Conservation (phyloP, 2,329 filamentous ascomycete species). For the Onygena corvina region DNA sequence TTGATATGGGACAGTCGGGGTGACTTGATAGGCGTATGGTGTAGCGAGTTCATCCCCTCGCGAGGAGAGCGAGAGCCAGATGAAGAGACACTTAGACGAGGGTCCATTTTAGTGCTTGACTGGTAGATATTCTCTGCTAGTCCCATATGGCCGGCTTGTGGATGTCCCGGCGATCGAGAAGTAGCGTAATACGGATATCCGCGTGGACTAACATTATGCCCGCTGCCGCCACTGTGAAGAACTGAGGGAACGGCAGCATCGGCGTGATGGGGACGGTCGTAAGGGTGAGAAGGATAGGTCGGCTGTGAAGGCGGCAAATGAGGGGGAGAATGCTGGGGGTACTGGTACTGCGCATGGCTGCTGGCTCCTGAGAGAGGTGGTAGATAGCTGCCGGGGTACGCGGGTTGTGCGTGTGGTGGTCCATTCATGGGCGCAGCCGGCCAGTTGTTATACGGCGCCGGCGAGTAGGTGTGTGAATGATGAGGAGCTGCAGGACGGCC, state of each 20-base stretch:
- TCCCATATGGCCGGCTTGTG: constrained; percentile 1
- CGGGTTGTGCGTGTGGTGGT: constrained; percentile 28
- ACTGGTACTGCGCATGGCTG: constrained; percentile 22
- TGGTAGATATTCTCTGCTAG: constrained; percentile 4
- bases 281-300: constrained; percentile 22
- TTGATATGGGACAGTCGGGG: neutral
- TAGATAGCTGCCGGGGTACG: constrained; percentile 28
- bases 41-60: neutral
- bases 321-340: constrained; percentile 24
- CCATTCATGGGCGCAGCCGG: constrained; percentile 35
- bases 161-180: constrained; percentile 16
- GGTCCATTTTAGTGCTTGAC: constrained; percentile 4
- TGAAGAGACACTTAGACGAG: constrained; percentile 1
- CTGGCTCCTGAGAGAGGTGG: constrained; percentile 25
- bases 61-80: constrained; percentile 1
- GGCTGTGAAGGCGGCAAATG: constrained; percentile 20
- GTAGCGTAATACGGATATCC: constrained; percentile 20
- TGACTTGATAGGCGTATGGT: neutral
- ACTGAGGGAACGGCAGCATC: constrained; percentile 23
- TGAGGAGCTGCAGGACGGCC: constrained; percentile 33
- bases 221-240: constrained; percentile 16
- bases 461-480: constrained; percentile 31
- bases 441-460: constrained; percentile 32
- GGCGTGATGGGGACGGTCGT: constrained; percentile 25
- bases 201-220: constrained; percentile 17